Conservation (phyloP, 1,284 basidiomycete species). For the Tilletia setariae region DNA sequence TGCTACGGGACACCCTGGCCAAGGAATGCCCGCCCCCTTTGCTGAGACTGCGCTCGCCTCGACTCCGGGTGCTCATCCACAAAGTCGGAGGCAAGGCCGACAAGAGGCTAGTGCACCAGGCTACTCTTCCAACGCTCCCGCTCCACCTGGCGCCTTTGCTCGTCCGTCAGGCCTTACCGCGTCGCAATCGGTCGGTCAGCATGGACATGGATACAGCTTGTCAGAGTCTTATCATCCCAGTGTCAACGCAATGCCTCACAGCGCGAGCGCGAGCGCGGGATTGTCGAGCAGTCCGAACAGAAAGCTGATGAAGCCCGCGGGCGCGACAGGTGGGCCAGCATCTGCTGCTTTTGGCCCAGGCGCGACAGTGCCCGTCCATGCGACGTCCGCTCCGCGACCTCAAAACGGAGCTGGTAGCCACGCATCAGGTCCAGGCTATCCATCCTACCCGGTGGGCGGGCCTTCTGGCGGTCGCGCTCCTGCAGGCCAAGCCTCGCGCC, state of each 20-base stretch:
- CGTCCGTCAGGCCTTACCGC: not conserved
- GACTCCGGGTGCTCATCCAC: not conserved
- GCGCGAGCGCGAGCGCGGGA: not conserved
- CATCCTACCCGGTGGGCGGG: constrained; percentile 9
- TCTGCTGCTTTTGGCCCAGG: no score
- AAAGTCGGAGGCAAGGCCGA: not conserved
- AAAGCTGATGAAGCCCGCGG: not conserved
- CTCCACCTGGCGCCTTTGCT: not conserved
- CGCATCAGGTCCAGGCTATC: constrained; percentile 27
- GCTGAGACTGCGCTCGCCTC: not conserved
- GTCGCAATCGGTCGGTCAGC: constrained; percentile 1
- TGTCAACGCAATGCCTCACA: not conserved
- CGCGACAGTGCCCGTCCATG: not conserved
- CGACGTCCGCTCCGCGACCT: not conserved
- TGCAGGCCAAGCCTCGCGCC: constrained; percentile 18
- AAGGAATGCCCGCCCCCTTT: not conserved
- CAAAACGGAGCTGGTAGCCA: constrained; percentile 15
- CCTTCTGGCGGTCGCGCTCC: constrained; percentile 8
- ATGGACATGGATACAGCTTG: constrained; percentile 3
- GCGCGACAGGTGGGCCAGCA: not conserved
- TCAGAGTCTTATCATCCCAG: not conserved
- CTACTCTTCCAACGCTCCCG: not conserved
- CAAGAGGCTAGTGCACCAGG: not conserved
- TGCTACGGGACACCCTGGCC: not conserved
- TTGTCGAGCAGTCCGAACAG: not conserved